Percentiles rank a stretch among this genome's conserved stretches.
Conservation (phyloP, 75 land plant genomes). For the Pseudotsuga menziesii region DNA sequence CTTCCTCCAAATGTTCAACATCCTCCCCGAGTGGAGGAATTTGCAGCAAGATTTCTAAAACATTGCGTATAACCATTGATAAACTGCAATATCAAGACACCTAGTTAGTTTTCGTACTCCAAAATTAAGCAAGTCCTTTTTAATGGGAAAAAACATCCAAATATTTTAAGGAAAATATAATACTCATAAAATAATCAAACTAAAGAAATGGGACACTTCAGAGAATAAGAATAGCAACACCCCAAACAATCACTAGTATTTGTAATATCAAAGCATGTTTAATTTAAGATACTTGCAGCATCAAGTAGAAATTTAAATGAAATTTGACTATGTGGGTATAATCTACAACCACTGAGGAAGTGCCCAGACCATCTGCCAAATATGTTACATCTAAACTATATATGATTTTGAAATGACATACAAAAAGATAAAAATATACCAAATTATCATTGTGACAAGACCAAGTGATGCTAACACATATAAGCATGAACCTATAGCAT, state of each 20-base stretch:
- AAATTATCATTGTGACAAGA: too few relatives aligned
- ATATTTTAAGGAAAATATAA: neutral
- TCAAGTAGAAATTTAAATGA: too few relatives aligned
- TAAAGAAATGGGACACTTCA: neutral
- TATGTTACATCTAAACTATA: too few relatives aligned
- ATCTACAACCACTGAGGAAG: too few relatives aligned
- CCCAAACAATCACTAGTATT: neutral
- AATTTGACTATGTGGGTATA: too few relatives aligned
- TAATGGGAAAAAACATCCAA: neutral
- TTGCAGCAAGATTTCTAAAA: slow-evolving; percentile 38
- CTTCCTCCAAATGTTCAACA: slow-evolving; percentile 16
- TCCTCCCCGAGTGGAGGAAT: slow-evolving; percentile 39
- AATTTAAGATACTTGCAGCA: too few relatives aligned
- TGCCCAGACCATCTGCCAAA: too few relatives aligned
- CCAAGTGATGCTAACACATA: too few relatives aligned
- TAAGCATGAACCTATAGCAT: too few relatives aligned
- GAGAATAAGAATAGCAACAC: neutral
- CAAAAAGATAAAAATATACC: too few relatives aligned
- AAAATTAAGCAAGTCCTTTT: neutral
- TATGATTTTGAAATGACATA: too few relatives aligned
- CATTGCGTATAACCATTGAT: slow-evolving; percentile 24
- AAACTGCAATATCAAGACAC: neutral
- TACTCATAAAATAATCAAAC: neutral
- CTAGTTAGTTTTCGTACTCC: neutral
- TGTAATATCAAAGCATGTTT: too few relatives aligned